Evolutionary conservation across 345 rosid genomes (phyloP), one percentile per base, ranked within the genome.

Genomic region (Corchorus capsularis): DNA sequence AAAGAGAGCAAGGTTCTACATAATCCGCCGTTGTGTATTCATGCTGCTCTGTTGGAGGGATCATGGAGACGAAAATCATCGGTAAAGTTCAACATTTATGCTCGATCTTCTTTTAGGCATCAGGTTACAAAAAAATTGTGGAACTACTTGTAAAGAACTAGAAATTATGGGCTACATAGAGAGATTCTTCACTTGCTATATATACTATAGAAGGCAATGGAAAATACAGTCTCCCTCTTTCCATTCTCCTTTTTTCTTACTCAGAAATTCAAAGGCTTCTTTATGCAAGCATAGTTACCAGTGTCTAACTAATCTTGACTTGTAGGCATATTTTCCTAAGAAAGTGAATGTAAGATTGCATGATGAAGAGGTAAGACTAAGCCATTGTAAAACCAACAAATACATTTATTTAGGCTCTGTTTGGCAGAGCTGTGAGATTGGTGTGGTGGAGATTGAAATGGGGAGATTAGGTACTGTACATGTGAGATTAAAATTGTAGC

Each of bases 21-120:
- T 91, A 75, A 82, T 93, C 6, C 82, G 86, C 50, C 87, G 86
- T 4, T 93, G 97, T 39, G 75, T 91, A 19, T 74, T 73, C 65
- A 89, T 89, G 92, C 91, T 87, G 82, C 85, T 90, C 65, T 91
- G 96, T 80, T 93, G 94, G 94, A 87, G 78, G 86, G 85, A 89
- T 77, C 73, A 85, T 75, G 82, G 88, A 74, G 89, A 85, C 69
- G 76, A 79, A 74, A 72, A 57, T 62, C 14, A 69, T 41, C 2
- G 65, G 74, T 55, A 76, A 75, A 78, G 73, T 59, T 32, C 19
- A 35, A 52, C 67, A 17, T 72, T 63, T 52, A 19, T 63, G 43
- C 50, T 43, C n/a, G 15, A 63, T 19, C 16, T n/a, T n/a, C n/a
- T 41, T 20, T 41, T 64, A 43, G 69, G 34, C 52, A 64, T 64